phyloP scores from a whole-genome alignment of 441 rosid species.

The Melastoma candidum region DNA sequence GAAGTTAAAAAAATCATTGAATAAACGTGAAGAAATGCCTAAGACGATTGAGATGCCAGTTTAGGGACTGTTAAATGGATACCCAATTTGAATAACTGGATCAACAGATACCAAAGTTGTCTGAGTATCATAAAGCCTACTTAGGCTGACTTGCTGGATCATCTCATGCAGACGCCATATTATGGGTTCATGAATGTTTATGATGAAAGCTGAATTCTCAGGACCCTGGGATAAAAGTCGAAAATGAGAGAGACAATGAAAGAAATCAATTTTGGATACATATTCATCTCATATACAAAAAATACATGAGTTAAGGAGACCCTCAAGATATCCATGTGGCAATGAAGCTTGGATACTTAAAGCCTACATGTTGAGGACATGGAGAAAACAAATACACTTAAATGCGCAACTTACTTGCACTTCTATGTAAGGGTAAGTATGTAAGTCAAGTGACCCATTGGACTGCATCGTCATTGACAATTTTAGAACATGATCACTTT shows the following conservation, averaged over 20 bases:
- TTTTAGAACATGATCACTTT: constrained; percentile 62
- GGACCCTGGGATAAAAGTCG: constrained; percentile 47
- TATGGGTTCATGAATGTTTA: constrained; percentile 92
- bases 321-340: too few relatives aligned
- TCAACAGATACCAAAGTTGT: constrained; percentile 92
- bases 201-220: constrained; percentile 69
- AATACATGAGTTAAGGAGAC: too few relatives aligned
- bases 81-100: constrained; percentile 96
- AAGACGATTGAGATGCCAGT: not conserved
- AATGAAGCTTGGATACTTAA: too few relatives aligned
- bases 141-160: constrained; percentile 78
- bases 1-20: not conserved
- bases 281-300: too few relatives aligned
- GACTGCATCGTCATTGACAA: constrained; percentile 72
- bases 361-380: not conserved
- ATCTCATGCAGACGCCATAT: constrained; percentile 99
- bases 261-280: too few relatives aligned
- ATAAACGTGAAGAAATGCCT: not conserved
- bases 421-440: constrained; percentile 84
- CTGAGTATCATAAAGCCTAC: constrained; percentile 51
- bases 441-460: constrained; percentile 71
- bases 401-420: constrained; percentile 43
- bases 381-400: not conserved
- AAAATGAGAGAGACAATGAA: constrained; percentile 9
- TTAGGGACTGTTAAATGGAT: constrained; percentile 15